Conservation (phyloP, 2,329 filamentous ascomycete species). For the Alternaria longipes region DNA sequence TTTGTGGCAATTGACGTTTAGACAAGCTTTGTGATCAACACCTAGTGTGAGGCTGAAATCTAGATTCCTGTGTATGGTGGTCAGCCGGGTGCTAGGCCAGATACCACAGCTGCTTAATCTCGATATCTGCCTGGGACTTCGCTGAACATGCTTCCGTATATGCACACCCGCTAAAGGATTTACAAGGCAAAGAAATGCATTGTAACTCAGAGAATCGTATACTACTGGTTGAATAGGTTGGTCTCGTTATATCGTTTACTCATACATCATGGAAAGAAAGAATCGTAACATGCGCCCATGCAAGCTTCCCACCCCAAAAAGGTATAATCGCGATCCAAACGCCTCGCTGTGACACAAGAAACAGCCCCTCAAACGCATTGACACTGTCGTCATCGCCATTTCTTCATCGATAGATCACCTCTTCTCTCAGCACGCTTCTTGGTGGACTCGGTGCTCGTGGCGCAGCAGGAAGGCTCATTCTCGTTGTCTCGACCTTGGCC, state of each 20-base stretch:
- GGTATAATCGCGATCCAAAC: not conserved
- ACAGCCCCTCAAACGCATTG: not conserved
- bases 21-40: slow-evolving; percentile 9
- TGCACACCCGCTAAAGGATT: not conserved
- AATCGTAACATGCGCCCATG: not conserved
- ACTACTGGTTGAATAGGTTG: not conserved
- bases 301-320: not conserved
- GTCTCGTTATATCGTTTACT: slow-evolving; percentile 4
- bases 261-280: not conserved
- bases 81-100: not conserved
- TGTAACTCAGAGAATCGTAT: not conserved
- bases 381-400: no score
- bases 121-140: not conserved
- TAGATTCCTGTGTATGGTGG: not conserved
- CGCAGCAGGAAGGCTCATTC: slow-evolving; percentile 35
- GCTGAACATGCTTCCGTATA: not conserved
- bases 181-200: not conserved
- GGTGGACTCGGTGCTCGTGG: slow-evolving; percentile 26
- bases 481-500: slow-evolving; percentile 28
- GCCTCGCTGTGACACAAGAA: not conserved
- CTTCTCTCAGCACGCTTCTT: slow-evolving; percentile 20
- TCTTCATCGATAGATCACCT: slow-evolving; percentile 28
- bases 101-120: not conserved
- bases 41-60: not conserved
- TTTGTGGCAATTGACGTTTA: slow-evolving; percentile 2